phyloP scores from a whole-genome alignment of 129 eudicot species.

The Tagetes erecta region DNA sequence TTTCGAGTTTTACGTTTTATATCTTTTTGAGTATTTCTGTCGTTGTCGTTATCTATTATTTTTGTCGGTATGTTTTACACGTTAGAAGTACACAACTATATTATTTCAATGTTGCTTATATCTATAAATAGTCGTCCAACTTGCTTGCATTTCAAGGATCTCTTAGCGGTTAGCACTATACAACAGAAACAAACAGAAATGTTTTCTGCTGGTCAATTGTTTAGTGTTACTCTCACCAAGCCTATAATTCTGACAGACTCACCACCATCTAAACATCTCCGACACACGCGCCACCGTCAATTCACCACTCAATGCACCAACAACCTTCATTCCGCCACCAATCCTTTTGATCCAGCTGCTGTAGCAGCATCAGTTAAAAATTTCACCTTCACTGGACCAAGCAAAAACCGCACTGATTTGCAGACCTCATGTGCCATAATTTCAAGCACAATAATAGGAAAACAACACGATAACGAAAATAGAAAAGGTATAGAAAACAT shows the following conservation, averaged over 20 bases:
- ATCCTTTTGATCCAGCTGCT: constrained; percentile 14
- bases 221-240: not conserved
- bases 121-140: not conserved
- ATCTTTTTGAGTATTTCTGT: too few species aligned
- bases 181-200: too few species aligned
- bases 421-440: constrained; percentile 83
- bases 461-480: constrained; percentile 54
- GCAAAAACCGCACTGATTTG: constrained; percentile 70
- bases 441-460: constrained; percentile 63
- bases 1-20: too few species aligned
- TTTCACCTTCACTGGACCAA: constrained; percentile 38
- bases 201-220: not conserved
- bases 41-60: too few species aligned
- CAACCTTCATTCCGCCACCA: constrained; percentile 30
- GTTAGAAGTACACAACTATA: too few species aligned
- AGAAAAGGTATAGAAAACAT: constrained; percentile 39
- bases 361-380: constrained; percentile 5
- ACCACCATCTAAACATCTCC: not conserved
- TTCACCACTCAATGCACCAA: constrained; percentile 42
- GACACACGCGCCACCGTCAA: constrained; percentile 20
- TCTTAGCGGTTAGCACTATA: not conserved
- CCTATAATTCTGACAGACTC: not conserved
- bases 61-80: too few species aligned
- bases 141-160: not conserved
- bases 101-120: too few species aligned